phyloP scores from a whole-genome alignment of 257 asterid genomes.

The Ocimum tenuiflorum region DNA sequence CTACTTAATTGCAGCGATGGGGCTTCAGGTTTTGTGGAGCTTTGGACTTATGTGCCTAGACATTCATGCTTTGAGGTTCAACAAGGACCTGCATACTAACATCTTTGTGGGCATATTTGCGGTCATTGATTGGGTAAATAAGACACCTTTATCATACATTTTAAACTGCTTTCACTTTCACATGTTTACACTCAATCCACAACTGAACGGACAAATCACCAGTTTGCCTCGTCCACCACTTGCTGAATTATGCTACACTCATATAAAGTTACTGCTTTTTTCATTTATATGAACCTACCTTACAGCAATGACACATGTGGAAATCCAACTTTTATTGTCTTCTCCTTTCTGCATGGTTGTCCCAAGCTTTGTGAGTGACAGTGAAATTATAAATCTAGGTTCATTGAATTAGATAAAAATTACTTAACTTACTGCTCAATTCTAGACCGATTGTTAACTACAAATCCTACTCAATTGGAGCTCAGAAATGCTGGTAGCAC shows the following conservation, averaged over 20 bases:
- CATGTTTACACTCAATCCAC: neutral
- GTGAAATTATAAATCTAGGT: no score
- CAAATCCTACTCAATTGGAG: neutral
- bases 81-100: slow-evolving; percentile 62
- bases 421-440: neutral
- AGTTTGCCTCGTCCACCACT: neutral
- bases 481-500: neutral
- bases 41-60: slow-evolving; percentile 79
- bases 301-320: no score
- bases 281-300: neutral
- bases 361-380: no score
- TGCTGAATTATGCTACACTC: neutral
- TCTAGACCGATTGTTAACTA: neutral
- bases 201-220: neutral
- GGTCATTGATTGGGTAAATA: slow-evolving; percentile 85
- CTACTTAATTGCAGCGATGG: slow-evolving; percentile 91
- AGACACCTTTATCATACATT: slow-evolving; percentile 11
- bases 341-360: no score
- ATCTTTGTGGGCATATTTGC: slow-evolving; percentile 63
- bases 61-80: slow-evolving; percentile 72
- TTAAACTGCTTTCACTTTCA: neutral
- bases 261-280: neutral
- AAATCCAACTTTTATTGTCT: no score
- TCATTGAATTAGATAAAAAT: neutral
- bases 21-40: slow-evolving; percentile 92